Conservation (phyloP, 306 rosid species). For the Cercis canadensis region DNA sequence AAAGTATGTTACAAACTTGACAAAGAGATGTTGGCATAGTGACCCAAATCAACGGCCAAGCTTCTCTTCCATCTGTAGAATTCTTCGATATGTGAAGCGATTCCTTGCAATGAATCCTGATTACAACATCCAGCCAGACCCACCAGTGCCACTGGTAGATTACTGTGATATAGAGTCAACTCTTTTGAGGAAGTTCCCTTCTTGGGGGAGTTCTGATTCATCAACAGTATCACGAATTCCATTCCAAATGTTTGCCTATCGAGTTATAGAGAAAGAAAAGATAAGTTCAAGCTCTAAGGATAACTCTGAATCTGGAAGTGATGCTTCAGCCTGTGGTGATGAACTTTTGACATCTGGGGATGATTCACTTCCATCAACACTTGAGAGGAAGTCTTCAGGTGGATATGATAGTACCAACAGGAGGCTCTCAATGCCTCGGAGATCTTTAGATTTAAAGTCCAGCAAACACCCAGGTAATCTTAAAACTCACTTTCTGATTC, state of each 20-base stretch:
- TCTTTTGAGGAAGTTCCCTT: conserved; percentile 62
- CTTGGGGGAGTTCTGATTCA: conserved; percentile 59
- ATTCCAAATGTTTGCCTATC: conserved; percentile 80
- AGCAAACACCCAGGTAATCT: conserved; percentile 60
- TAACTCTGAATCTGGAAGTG: conserved; percentile 80
- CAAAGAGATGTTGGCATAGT: conserved; percentile 84
- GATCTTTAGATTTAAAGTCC: conserved; percentile 49
- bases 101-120: conserved; percentile 76
- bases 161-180: conserved; percentile 73
- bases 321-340: conserved; percentile 77
- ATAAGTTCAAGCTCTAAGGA: conserved; percentile 46
- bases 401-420: conserved; percentile 47
- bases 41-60: conserved; percentile 83
- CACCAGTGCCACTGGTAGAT: conserved; percentile 62
- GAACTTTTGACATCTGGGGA: conserved; percentile 60
- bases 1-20: conserved; percentile 72
- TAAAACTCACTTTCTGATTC: not conserved
- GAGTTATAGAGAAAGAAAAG: conserved; percentile 63
- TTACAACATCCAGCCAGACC: conserved; percentile 57
- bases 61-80: conserved; percentile 83
- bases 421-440: conserved; percentile 47
- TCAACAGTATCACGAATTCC: conserved; percentile 62
- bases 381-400: conserved; percentile 54
- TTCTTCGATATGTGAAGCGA: conserved; percentile 70
- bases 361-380: conserved; percentile 51